Evolutionary conservation across 805 yeast species (phyloP).

Genomic region (Wickerhamiella sergipiensis): DNA sequence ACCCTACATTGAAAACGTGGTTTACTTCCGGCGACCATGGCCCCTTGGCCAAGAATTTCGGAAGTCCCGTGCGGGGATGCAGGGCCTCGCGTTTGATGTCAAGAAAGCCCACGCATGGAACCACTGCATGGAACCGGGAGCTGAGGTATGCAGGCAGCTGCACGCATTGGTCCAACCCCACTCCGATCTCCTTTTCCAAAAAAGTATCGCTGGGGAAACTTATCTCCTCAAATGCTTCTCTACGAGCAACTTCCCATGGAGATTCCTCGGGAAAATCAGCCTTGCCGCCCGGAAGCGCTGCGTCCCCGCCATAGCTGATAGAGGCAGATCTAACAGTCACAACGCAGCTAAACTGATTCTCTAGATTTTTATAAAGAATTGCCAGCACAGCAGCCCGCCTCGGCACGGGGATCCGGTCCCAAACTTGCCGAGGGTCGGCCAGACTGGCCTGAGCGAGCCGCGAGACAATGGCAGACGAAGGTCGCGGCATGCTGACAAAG

Average conservation of each 20-base stretch:
- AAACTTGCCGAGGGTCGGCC: constrained; percentile 11
- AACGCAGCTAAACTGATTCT: constrained; percentile 64
- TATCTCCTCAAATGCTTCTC: constrained; percentile 82
- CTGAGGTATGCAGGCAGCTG: constrained; percentile 66
- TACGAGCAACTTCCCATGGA: constrained; percentile 59
- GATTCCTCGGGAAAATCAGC: constrained; percentile 53
- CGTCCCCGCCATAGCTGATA: constrained; percentile 76
- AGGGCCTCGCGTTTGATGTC: background rate
- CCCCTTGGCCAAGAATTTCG: constrained; percentile 10
- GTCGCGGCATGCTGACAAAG: background rate
- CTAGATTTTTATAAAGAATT: constrained; percentile 45
- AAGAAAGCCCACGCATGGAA: constrained; percentile 42
- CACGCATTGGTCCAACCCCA: background rate
- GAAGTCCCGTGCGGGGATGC: constrained; percentile 9
- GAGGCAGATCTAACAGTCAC: constrained; percentile 64
- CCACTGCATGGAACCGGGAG: constrained; percentile 67
- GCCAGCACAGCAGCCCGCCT: constrained; percentile 74
- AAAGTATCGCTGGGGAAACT: constrained; percentile 33
- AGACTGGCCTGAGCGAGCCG: background rate
- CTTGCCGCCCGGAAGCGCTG: constrained; percentile 88
- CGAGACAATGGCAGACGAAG: no score
- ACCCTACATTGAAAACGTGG: constrained; percentile 19
- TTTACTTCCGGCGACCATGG: constrained; percentile 21
- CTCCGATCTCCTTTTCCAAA: background rate
- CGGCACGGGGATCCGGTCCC: constrained; percentile 47